phyloP scores from a whole-genome alignment of 495 filamentous ascomycete species.

The Neurospora hispaniola region DNA sequence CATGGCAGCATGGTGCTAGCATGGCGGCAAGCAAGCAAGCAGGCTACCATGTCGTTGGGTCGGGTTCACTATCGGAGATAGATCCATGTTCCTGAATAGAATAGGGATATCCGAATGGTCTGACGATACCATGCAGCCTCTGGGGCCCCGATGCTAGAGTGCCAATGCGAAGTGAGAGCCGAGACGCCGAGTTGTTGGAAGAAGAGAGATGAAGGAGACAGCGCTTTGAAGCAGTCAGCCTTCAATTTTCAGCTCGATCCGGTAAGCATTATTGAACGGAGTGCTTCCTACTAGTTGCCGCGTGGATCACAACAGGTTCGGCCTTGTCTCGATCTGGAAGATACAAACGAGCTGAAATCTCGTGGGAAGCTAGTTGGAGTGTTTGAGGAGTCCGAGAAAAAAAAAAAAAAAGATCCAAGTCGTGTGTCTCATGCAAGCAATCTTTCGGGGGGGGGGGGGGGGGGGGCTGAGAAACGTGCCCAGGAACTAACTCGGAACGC shows the following conservation, averaged over 20 bases:
- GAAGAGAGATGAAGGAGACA: neutral
- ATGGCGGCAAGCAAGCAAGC: neutral
- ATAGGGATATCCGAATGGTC: neutral
- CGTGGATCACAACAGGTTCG: neutral
- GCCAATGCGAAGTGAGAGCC: neutral
- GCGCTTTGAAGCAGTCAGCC: neutral
- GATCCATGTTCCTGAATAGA: neutral
- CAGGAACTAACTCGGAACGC: neutral
- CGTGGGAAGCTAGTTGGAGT: neutral
- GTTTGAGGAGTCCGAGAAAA: neutral
- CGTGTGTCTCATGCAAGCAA: neutral
- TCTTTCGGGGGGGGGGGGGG: neutral
- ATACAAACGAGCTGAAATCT: neutral
- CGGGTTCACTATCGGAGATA: neutral
- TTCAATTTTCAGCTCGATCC: neutral
- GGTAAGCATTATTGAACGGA: neutral
- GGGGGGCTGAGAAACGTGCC: neutral
- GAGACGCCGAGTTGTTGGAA: neutral
- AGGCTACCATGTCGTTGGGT: neutral
- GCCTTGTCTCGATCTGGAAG: neutral
- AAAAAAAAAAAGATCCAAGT: neutral
- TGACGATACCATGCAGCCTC: neutral
- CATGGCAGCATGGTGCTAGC: neutral
- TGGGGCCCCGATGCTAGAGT: neutral
- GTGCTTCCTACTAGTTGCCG: neutral